These are phyloP conservation scores for Mortierella antarctica DNA, from an alignment of 192 early-diverging fungal genomes.

Conservation along the genomic window DNA sequence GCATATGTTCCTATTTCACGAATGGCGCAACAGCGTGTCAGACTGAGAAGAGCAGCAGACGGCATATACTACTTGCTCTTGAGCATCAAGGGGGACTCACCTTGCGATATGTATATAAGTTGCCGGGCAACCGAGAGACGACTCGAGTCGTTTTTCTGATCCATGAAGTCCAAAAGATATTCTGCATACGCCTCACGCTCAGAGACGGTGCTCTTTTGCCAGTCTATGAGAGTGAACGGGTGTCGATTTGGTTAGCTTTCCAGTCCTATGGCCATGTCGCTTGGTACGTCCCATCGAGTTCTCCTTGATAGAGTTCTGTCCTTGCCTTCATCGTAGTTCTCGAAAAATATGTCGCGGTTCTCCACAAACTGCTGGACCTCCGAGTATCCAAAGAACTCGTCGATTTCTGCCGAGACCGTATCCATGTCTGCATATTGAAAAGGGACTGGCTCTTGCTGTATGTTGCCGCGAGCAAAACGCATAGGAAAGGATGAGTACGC, in stretches of 20 bases:
- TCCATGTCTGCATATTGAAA: conserved; percentile 67
- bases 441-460: conserved; percentile 53
- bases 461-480: not conserved
- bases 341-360: conserved; percentile 53
- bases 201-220: conserved; percentile 51
- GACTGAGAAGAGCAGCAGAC: not conserved
- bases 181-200: conserved; percentile 61
- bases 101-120: conserved; percentile 75
- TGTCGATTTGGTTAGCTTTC: not conserved
- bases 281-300: not conserved
- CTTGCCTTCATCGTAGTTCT: conserved; percentile 54
- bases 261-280: not conserved
- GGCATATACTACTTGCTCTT: too few species aligned
- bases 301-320: not conserved
- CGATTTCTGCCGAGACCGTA: conserved; percentile 59
- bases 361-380: conserved; percentile 59
- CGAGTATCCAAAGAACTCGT: conserved; percentile 68
- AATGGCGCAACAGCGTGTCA: not conserved
- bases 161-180: conserved; percentile 68
- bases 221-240: conserved; percentile 34
- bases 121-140: conserved; percentile 64
- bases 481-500: not conserved
- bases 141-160: conserved; percentile 57
- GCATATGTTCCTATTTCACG: conserved; percentile 20
- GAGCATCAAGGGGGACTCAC: conserved; percentile 32